These are phyloP conservation scores for Colletotrichum viniferum DNA, from an alignment of 2,329 filamentous ascomycete species.

Conservation along the genomic window DNA sequence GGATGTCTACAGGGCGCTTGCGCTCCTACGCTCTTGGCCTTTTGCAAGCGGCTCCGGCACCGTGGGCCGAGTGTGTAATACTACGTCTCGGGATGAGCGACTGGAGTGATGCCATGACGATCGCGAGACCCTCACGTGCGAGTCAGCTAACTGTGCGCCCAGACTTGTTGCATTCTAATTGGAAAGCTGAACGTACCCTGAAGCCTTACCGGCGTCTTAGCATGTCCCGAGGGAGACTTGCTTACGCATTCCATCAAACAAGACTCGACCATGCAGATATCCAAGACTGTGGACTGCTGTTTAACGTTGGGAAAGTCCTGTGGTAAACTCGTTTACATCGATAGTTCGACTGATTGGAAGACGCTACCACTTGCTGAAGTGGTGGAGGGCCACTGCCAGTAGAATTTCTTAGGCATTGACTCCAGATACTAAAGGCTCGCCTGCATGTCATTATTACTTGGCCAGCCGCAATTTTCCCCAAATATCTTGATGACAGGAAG, in stretches of 20 bases:
- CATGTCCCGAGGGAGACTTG: background rate
- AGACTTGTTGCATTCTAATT: background rate
- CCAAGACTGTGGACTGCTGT: background rate
- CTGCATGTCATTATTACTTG: background rate
- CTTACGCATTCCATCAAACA: background rate
- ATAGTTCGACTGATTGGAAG: background rate
- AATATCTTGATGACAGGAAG: background rate
- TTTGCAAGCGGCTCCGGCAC: background rate
- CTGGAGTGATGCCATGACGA: slow-evolving; percentile 3
- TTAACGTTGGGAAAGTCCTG: background rate
- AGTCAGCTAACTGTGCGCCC: slow-evolving; percentile 6
- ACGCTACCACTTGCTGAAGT: background rate
- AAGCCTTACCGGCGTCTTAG: background rate
- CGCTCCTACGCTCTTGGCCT: background rate
- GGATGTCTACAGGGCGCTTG: background rate
- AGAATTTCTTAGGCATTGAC: background rate
- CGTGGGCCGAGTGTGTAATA: background rate
- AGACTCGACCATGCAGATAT: background rate
- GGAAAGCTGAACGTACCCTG: background rate
- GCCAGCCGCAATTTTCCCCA: background rate
- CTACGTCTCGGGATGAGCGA: background rate
- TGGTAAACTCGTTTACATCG: background rate
- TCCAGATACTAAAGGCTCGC: background rate
- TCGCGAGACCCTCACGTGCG: slow-evolving; percentile 12
- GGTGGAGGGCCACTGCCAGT: background rate